Percentiles rank a stretch among this genome's conserved stretches.
Conservation (phyloP, 2,329 filamentous ascomycete species). For the Phymatotrichopsis omnivora region DNA sequence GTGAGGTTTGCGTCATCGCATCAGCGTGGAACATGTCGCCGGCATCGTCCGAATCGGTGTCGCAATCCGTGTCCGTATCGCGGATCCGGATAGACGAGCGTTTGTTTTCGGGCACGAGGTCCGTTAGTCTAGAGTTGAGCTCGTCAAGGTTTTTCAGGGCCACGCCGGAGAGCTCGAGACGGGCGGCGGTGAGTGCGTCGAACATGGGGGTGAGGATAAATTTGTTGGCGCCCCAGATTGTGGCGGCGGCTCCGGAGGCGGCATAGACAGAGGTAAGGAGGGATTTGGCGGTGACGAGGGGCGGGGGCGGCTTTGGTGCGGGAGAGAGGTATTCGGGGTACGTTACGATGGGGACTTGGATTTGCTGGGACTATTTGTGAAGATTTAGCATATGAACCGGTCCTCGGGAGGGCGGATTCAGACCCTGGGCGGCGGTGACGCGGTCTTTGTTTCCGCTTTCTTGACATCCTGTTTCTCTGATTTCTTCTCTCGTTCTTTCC, state of each 20-base stretch:
- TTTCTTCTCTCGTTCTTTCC: conserved; percentile 1
- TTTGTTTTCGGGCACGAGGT: conserved; percentile 48
- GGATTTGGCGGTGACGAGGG: conserved; percentile 51
- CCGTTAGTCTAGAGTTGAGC: conserved; percentile 44
- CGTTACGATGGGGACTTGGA: conserved; percentile 45
- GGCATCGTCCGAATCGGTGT: conserved; percentile 51
- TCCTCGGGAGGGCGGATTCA: conserved; percentile 5
- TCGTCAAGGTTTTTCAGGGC: conserved; percentile 42
- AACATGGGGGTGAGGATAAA: conserved; percentile 55
- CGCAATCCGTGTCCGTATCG: conserved; percentile 33
- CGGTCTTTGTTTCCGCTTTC: not conserved
- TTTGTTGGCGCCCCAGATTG: conserved; percentile 61
- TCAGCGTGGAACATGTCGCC: conserved; percentile 74
- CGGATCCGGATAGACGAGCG: conserved; percentile 5
- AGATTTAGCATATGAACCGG: not conserved
- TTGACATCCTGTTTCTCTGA: not conserved
- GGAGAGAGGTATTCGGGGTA: conserved; percentile 57
- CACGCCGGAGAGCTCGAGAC: conserved; percentile 45
- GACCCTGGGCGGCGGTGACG: not conserved
- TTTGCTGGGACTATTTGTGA: conserved; percentile 5
- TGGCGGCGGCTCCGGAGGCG: conserved; percentile 48
- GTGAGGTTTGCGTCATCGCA: conserved; percentile 65
- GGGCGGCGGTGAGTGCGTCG: conserved; percentile 42
- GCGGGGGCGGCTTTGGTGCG: conserved; percentile 43
- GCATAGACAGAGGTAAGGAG: conserved; percentile 51